These are phyloP conservation scores for Phyllostachys edulis DNA, from an alignment of 176 grass and related monocot genomes.

Conservation along the genomic window DNA sequence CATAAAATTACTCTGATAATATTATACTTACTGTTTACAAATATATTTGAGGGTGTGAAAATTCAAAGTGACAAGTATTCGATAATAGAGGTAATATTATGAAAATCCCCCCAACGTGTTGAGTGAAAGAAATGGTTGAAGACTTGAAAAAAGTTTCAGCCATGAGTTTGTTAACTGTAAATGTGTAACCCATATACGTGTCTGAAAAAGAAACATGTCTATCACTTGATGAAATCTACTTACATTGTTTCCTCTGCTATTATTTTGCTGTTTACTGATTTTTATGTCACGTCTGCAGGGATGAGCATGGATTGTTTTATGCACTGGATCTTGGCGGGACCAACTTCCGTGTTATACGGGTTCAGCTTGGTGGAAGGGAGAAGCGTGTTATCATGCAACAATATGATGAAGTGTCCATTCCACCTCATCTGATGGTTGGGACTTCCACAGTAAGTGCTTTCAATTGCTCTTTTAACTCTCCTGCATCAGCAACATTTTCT, in stretches of 20 bases:
- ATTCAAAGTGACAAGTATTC: not conserved
- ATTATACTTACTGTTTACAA: not conserved
- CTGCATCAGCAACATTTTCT: conserved; percentile 7
- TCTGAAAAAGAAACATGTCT: conserved; percentile 6
- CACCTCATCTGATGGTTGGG: conserved; percentile 84
- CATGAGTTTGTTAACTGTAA: not conserved
- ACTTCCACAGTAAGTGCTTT: conserved; percentile 57
- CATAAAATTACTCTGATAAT: not conserved
- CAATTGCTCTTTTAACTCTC: not conserved
- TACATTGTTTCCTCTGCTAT: not conserved
- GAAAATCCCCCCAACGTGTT: not conserved
- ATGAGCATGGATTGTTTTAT: conserved; percentile 80
- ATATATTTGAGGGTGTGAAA: not conserved
- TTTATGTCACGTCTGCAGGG: conserved; percentile 40
- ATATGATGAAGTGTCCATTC: conserved; percentile 74
- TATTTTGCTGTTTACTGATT: conserved; percentile 25
- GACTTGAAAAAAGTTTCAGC: not conserved
- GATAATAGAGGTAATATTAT: not conserved
- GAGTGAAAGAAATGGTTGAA: not conserved
- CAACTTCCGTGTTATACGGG: conserved; percentile 87
- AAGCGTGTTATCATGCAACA: conserved; percentile 60
- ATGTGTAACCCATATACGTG: not conserved
- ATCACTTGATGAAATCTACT: conserved; percentile 4
- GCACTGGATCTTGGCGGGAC: conserved; percentile 93
- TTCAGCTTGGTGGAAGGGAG: conserved; percentile 70